These are phyloP conservation scores for Laetiporus sulphureus DNA, from an alignment of 1,284 basidiomycete species.

Conservation along the genomic window DNA sequence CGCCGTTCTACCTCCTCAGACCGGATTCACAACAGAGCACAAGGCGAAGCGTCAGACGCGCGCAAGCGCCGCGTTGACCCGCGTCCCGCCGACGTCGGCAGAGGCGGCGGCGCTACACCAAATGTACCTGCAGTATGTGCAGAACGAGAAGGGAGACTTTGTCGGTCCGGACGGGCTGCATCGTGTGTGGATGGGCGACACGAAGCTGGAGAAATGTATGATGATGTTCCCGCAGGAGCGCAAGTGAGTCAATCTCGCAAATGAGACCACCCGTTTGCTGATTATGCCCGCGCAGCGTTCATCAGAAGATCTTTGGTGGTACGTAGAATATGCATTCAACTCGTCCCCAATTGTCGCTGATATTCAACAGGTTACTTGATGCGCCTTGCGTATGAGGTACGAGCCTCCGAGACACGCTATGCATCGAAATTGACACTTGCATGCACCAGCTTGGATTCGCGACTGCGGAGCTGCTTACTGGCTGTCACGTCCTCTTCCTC, in stretches of 20 bases:
- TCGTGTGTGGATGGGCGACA: conserved; percentile 62
- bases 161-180: conserved; percentile 23
- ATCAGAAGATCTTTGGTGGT: conserved; percentile 79
- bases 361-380: conserved; percentile 44
- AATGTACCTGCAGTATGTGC: conserved; percentile 51
- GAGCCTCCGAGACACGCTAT: background rate
- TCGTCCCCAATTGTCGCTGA: background rate
- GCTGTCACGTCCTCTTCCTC: conserved; percentile 62
- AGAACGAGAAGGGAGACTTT: conserved; percentile 14
- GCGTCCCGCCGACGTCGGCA: conserved; percentile 62
- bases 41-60: conserved; percentile 49
- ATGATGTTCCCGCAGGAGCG: conserved; percentile 85
- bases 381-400: conserved; percentile 63
- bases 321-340: conserved; percentile 5
- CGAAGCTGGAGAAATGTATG: conserved; percentile 58
- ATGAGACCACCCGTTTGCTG: background rate
- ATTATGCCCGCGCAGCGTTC: conserved; percentile 40
- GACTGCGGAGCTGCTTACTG: conserved; percentile 67
- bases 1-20: too few relatives aligned
- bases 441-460: conserved; percentile 63
- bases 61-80: conserved; percentile 53
- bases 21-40: conserved; percentile 33
- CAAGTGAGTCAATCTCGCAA: conserved; percentile 43
- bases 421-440: background rate
- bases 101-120: conserved; percentile 67